Base-by-base conservation (phyloP, 345 rosid genomes). In the Ceriops zippeliana region DNA sequence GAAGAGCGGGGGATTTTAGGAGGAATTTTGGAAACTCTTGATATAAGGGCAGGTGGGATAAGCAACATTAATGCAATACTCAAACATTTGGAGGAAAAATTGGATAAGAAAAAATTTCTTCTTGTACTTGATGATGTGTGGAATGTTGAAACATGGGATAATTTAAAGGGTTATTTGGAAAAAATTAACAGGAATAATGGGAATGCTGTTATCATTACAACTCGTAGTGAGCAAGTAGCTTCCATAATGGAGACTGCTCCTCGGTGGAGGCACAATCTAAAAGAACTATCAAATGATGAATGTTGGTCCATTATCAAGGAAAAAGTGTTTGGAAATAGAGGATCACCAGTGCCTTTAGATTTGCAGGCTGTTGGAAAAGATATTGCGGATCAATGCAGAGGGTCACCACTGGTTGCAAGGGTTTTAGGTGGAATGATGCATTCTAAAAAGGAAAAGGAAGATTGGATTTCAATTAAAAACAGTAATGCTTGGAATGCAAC, bases 81-180 rank as follows among this genome's bases (percentile, higher is more conserved):
- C 3, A 0, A 13, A n/a, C 60, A 35, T 1, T 68, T 53, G 1
- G 5, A 19, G 6, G 9, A 47, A 16, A 19, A 46, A 19, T 56
- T 79, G 51, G 26, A 9, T 6, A 52, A 7, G 0, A 71, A 75
- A 21, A 64, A n/a, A 10, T 71, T 24, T 17, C 59, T 78, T 61
- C 66, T 73, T 2, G 69, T 62, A 0, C 75, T 78, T 7, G 80
- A 76, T 63, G 73, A 72, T 47, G 71, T 72, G 52, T 75, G 83
- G 83, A 60, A 65, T 56, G 60, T 46, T 5, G 24, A 19, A 0
- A 52, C 11, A 1, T 79, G 80, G 77, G 34, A 52, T 7, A 24
- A 20, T 30, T 67, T 79, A 15, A 65, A 20, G 51, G 27, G 16
- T 1, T 7, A 49, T 26, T 70, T 79, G 75, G 6, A 15, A 5